Evolutionary conservation across 768 basidiomycete species (phyloP), one percentile per base, ranked within the genome.

Genomic region (Boletus barrowsii): DNA sequence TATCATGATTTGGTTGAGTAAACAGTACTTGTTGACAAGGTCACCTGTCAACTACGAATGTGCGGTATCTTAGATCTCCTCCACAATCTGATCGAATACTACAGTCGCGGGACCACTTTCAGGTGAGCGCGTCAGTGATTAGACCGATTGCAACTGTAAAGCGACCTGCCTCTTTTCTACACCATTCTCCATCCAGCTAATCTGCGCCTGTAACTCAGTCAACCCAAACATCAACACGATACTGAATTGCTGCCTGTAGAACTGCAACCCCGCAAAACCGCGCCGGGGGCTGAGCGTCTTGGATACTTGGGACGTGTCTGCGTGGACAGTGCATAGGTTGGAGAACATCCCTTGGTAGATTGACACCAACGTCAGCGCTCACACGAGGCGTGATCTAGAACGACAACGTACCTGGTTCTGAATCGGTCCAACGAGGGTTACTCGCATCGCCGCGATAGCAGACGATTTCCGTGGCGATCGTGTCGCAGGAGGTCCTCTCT

Each of bases 131-230:
- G 13, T 63, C 37, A 62, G 53, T 24, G n/a, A 14, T 26, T 4
- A 5, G 30, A 39, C 11, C 10, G 18, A 14, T n/a, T n/a, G 1
- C 30, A 22, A 13, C 14, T 5, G 7, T 24, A 39, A 32, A 20
- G 2, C 3, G 13, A 14, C 59, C 32, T 35, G 66, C 68, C 62
- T 63, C 53, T 35, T 55, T 46, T 71, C 68, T 30, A 56, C 32
- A 6, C 53, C 68, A 43, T 72, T 57, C 47, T 79, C 77, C 42
- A 56, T 65, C 79, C 79, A 81, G 10, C 68, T 62, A 17, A 79
- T 70, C 40, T 77, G 75, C 0, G 78, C 78, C 50, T 77, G 73
- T n/a, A 80, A 45, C 46, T 81, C 79, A 0, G 79, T 77, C 39
- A 73, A 43, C 0, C 80, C 80, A 39, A 78, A 75, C 47, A 67